Evolutionary conservation across 345 rosid genomes (phyloP).

Genomic region (Anastatica hierochuntica): DNA sequence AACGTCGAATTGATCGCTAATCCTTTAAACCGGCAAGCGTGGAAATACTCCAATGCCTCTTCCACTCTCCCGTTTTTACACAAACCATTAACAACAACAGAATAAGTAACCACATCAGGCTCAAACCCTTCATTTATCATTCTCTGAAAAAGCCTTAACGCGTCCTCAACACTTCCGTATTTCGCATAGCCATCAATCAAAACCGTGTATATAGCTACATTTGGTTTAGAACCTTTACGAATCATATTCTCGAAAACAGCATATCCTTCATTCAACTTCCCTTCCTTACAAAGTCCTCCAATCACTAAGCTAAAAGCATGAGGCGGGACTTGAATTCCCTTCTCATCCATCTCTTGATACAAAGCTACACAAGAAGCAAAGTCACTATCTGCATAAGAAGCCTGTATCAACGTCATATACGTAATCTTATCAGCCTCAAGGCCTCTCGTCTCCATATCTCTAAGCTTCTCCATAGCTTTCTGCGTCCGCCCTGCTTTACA

Average conservation of each 20-base stretch:
- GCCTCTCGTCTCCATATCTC: conserved; percentile 54
- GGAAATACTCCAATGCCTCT: conserved; percentile 50
- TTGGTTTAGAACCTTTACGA: conserved; percentile 42
- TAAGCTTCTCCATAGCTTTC: conserved; percentile 54
- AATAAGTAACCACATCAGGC: conserved; percentile 71
- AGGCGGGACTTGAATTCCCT: conserved; percentile 53
- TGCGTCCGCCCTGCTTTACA: conserved; percentile 55
- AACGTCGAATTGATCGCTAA: conserved; percentile 54
- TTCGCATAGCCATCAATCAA: conserved; percentile 72
- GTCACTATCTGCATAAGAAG: conserved; percentile 60
- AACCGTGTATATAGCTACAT: conserved; percentile 71
- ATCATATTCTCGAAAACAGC: conserved; percentile 61
- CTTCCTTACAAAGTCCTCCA: conserved; percentile 74
- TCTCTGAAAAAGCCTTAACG: conserved; percentile 56
- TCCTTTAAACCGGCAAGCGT: conserved; percentile 40
- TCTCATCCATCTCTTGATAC: conserved; percentile 84
- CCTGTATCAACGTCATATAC: conserved; percentile 72
- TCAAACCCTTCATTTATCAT: conserved; percentile 60
- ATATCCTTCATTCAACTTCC: conserved; percentile 60
- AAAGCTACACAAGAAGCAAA: conserved; percentile 56
- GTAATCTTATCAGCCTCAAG: conserved; percentile 78
- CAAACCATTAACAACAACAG: conserved; percentile 57
- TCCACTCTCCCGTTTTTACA: conserved; percentile 69
- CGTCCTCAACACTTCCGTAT: conserved; percentile 55
- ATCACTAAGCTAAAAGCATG: conserved; percentile 72